Conservation (phyloP, 1,284 basidiomycete species). For the Afroboletus lepidellus region DNA sequence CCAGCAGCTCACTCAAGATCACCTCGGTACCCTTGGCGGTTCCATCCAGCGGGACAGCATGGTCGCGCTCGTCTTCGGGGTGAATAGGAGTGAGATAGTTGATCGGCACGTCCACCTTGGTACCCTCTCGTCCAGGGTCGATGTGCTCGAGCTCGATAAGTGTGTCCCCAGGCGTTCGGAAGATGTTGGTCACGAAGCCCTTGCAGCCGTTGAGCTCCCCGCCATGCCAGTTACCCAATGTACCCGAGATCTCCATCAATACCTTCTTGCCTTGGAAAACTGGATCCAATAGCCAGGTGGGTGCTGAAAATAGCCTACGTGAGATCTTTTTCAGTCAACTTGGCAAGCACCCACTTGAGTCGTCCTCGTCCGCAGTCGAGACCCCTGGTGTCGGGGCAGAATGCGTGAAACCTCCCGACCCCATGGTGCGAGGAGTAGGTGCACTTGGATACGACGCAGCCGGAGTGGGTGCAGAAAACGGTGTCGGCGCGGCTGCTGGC, state of each 20-base stretch:
- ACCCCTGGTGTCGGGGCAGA: constrained; percentile 39
- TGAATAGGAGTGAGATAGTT: constrained; percentile 26
- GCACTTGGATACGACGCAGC: constrained; percentile 32
- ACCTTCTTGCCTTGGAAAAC: constrained; percentile 41
- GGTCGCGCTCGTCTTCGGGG: constrained; percentile 26
- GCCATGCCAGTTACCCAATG: constrained; percentile 48
- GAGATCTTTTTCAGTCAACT: background rate
- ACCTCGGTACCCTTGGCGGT: constrained; percentile 22
- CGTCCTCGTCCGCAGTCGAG: constrained; percentile 27
- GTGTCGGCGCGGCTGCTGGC: constrained; percentile 55
- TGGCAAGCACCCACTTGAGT: constrained; percentile 19
- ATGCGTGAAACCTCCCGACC: constrained; percentile 20
- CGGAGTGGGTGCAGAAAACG: constrained; percentile 39
- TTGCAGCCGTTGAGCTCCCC: constrained; percentile 53
- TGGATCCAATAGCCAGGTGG: constrained; percentile 27
- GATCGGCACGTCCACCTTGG: constrained; percentile 30
- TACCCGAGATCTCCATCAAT: constrained; percentile 50
- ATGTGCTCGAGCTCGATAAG: constrained; percentile 26
- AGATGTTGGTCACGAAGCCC: constrained; percentile 43
- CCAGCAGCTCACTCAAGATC: constrained; percentile 17
- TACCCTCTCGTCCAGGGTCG: constrained; percentile 23
- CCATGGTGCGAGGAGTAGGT: constrained; percentile 38
- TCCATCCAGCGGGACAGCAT: constrained; percentile 26
- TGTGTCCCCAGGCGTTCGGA: constrained; percentile 35
- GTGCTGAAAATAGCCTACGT: constrained; percentile 14